Conservation (phyloP, 129 eudicot genomes). For the Flaveria trinervia region DNA sequence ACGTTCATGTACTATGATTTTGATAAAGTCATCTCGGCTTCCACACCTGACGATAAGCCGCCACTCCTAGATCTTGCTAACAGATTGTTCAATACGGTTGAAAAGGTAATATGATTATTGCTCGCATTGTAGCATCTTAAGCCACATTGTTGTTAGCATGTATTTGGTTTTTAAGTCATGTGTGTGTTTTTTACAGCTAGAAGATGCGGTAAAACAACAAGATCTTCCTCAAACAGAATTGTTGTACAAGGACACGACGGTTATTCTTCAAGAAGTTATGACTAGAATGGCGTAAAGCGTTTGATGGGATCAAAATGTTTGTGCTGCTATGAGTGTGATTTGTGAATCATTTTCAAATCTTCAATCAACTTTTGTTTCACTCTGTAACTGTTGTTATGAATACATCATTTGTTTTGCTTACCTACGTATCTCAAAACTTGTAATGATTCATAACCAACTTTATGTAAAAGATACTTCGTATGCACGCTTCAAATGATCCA, state of each 20-base stretch:
- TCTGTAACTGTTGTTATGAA: not conserved
- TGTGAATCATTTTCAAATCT: constrained; percentile 9
- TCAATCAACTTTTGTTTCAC: not conserved
- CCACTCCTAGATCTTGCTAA: constrained; percentile 81
- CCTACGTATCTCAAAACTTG: constrained; percentile 8
- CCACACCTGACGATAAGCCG: constrained; percentile 59
- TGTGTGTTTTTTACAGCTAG: constrained; percentile 55
- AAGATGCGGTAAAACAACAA: constrained; percentile 59
- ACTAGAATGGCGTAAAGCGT: constrained; percentile 63
- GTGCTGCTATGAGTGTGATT: constrained; percentile 4
- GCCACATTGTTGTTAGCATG: not conserved
- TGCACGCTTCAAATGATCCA: too few relatives aligned
- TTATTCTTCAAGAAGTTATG: constrained; percentile 79
- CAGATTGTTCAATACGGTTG: constrained; percentile 70
- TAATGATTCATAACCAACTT: not conserved
- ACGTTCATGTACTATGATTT: constrained; percentile 88
- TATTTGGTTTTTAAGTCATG: not conserved
- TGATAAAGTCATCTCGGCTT: constrained; percentile 77
- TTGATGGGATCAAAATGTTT: constrained; percentile 8
- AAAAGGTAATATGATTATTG: constrained; percentile 53
- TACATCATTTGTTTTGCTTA: constrained; percentile 3
- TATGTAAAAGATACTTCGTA: too few relatives aligned
- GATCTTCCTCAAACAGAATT: constrained; percentile 54
- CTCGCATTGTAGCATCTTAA: not conserved
- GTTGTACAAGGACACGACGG: constrained; percentile 56